phyloP scores from a whole-genome alignment of 2,329 filamentous ascomycete genomes.

The Calonectria pseudoturangicola region DNA sequence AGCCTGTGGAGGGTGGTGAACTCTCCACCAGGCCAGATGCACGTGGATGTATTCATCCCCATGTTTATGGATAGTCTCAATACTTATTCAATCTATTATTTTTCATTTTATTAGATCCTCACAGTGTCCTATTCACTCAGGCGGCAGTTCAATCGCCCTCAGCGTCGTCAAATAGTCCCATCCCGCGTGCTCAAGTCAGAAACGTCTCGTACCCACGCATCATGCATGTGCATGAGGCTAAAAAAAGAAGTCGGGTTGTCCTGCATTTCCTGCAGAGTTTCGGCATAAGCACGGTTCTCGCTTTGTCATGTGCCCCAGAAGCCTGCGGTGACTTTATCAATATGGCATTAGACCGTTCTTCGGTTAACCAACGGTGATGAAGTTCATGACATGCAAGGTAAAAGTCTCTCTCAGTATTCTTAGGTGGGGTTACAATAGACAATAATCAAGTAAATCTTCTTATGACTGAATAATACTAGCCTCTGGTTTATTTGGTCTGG shows the following conservation, averaged over 20 bases:
- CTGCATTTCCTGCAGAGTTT: not conserved
- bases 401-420: no score
- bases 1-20: not conserved
- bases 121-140: not conserved
- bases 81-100: not conserved
- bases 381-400: no score
- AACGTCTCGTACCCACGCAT: not conserved
- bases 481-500: no score
- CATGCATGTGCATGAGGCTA: conserved; percentile 15
- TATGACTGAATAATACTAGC: no score
- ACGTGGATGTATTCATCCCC: not conserved
- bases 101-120: not conserved
- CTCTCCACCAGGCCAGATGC: not conserved
- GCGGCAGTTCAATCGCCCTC: not conserved
- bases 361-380: no score
- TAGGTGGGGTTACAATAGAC: no score
- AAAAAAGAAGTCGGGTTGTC: not conserved
- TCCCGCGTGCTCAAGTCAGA: not conserved
- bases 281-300: not conserved
- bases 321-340: no score
- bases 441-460: no score
- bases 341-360: no score
- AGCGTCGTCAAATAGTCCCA: no score
- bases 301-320: not conserved
- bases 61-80: no score